Evolutionary conservation across 2,329 filamentous ascomycete genomes (phyloP).

Genomic region (Cadophora gregata): DNA sequence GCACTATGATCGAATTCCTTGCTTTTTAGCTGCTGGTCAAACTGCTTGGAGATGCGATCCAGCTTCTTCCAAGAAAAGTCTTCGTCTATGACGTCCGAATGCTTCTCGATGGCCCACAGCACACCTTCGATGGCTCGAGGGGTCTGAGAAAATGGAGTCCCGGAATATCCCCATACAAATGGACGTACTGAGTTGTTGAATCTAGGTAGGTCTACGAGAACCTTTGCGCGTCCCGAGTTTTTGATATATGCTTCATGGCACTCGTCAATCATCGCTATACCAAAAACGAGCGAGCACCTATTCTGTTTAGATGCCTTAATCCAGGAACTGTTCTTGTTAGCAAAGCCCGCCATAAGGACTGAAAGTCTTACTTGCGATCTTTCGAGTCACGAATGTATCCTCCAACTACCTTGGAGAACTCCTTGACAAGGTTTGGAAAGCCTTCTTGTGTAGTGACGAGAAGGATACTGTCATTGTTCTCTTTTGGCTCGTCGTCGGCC

Average conservation of each 20-base stretch:
- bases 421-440: constrained; percentile 24
- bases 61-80: constrained; percentile 17
- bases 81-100: constrained; percentile 2
- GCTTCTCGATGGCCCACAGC: constrained; percentile 32
- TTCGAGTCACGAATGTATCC: constrained; percentile 6
- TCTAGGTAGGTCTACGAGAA: constrained; percentile 29
- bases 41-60: constrained; percentile 28
- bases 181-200: constrained; percentile 18
- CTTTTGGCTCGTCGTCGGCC: constrained; percentile 11
- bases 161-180: constrained; percentile 35
- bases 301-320: constrained; percentile 13
- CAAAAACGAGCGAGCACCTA: constrained; percentile 28
- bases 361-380: background rate
- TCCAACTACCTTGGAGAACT: constrained; percentile 22
- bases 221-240: constrained; percentile 20
- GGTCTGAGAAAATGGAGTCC: constrained; percentile 31
- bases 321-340: constrained; percentile 18
- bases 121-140: constrained; percentile 32
- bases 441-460: constrained; percentile 26
- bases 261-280: constrained; percentile 37
- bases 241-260: constrained; percentile 31
- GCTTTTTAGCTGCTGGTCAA: constrained; percentile 21
- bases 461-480: constrained; percentile 29
- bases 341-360: background rate
- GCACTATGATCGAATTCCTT: background rate